Percentiles rank a stretch among this genome's conserved stretches.
Evolutionary conservation across 257 asterid species (phyloP).

Genomic region (Salvia rosmarinus): DNA sequence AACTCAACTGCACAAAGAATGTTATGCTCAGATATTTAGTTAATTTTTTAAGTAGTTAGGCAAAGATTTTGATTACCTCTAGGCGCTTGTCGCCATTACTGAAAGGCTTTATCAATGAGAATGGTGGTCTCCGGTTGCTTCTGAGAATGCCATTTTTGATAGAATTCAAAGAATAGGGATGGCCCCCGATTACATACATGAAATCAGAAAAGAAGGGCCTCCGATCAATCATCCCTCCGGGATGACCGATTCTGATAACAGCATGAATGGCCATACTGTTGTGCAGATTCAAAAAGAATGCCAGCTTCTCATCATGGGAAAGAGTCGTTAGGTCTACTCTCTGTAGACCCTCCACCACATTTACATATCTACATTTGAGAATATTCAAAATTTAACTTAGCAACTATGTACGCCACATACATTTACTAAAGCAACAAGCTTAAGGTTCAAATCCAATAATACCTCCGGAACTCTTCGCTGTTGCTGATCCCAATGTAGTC

Average conservation of each 20-base stretch:
- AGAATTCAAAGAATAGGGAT: constrained; percentile 66
- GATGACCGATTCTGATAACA: constrained; percentile 79
- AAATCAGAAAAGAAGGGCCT: constrained; percentile 78
- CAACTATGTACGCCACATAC: not conserved
- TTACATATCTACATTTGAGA: constrained; percentile 57
- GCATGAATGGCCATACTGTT: constrained; percentile 92
- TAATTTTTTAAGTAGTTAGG: too few species aligned
- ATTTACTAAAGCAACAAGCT: not conserved
- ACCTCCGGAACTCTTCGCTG: constrained; percentile 98
- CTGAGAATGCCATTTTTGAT: constrained; percentile 83
- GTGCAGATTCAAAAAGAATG: constrained; percentile 86
- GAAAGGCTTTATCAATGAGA: constrained; percentile 69
- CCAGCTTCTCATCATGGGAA: constrained; percentile 67
- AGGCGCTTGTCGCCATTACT: constrained; percentile 71
- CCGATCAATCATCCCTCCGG: constrained; percentile 84
- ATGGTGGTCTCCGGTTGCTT: constrained; percentile 80
- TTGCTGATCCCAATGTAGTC: constrained; percentile 81
- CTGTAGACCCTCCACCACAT: constrained; percentile 75
- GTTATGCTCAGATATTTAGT: not conserved
- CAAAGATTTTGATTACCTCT: constrained; percentile 51
- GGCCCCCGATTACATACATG: constrained; percentile 80
- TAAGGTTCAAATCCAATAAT: constrained; percentile 1
- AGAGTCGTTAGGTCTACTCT: constrained; percentile 64
- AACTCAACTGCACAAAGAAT: constrained; percentile 56
- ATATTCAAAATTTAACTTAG: not conserved